Base-by-base conservation (phyloP, 2,329 filamentous ascomycete species). In the Neonectria sp. region DNA sequence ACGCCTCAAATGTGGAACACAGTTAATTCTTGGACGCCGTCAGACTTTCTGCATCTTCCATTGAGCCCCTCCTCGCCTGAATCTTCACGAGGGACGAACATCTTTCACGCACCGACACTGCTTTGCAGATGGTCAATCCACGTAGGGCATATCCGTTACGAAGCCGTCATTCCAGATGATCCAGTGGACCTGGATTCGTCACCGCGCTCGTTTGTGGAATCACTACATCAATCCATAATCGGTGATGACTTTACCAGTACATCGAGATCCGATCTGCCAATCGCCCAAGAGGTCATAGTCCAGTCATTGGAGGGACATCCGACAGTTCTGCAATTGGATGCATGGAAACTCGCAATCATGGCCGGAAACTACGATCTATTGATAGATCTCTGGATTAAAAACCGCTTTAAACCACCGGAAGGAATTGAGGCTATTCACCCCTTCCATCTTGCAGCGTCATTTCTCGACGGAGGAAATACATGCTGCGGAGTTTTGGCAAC, bases 331-430 rank as follows among this genome's bases (percentile, higher is more conserved):
- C 13, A 60, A 2, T 2, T 67, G 1, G 68, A 70, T 40, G 53
- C 63, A 15, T 69, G 55, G 56, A 69, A 62, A 15, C 21, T 69
- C 1, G 68, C 68, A 2, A 70, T 69, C 4, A 69, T 70, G 45
- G 48, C 63, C 1, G 68, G 63, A 13, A 70, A 67, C 21, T 0
- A 0, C 0, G 35, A 57, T 0, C 56, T 69, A 12, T 6, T 69
- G 3, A 0, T 9, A 0, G 2, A 58, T 13, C n/a, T n/a, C n/a
- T n/a, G n/a, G n/a, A n/a, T n/a, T 13, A 11, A 43, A 24, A 55
- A 60, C 2, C 4, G 12, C 2, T 0, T 13, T 0, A 2, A 33
- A 3, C 6, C 13, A 4, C 68, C 65, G 0, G 15, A 66, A 6
- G 27, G 12, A 6, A 27, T 65, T 7, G 17, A 46, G 0, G 17